Evolutionary conservation across 345 rosid genomes (phyloP).

Genomic region (Raphanus sativus): DNA sequence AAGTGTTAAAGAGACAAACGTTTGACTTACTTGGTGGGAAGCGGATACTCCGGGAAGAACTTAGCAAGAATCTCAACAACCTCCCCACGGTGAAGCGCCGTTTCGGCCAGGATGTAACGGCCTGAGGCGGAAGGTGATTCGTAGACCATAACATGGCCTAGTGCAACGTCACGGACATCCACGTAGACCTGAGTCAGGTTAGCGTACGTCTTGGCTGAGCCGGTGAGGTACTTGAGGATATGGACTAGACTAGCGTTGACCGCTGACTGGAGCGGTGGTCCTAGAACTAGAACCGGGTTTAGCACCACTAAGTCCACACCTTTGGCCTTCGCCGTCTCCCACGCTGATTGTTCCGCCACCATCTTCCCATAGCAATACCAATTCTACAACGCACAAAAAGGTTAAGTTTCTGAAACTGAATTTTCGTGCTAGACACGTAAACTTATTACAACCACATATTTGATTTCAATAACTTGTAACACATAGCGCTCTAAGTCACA

Average conservation of each 20-base stretch:
- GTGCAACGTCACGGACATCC: slow-evolving; percentile 80
- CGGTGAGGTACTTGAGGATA: slow-evolving; percentile 91
- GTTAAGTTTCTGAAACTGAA: background rate
- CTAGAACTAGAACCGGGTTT: slow-evolving; percentile 82
- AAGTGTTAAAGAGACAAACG: background rate
- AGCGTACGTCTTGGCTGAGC: slow-evolving; percentile 91
- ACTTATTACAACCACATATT: background rate
- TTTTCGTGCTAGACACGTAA: background rate
- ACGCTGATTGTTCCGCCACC: slow-evolving; percentile 87
- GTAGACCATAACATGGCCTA: slow-evolving; percentile 77
- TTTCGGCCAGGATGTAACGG: slow-evolving; percentile 83
- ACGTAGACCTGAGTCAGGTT: slow-evolving; percentile 89
- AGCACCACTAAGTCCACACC: slow-evolving; percentile 88
- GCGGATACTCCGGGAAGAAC: slow-evolving; percentile 87
- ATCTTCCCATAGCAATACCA: slow-evolving; percentile 97
- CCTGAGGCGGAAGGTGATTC: slow-evolving; percentile 91
- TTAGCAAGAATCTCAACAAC: slow-evolving; percentile 86
- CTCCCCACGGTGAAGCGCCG: slow-evolving; percentile 91
- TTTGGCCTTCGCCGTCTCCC: slow-evolving; percentile 71
- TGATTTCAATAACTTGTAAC: background rate
- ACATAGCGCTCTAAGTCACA: background rate
- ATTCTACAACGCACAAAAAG: slow-evolving; percentile 49
- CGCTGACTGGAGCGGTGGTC: slow-evolving; percentile 78
- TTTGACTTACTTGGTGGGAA: slow-evolving; percentile 88
- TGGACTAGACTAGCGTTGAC: slow-evolving; percentile 80